Evolutionary conservation across 2,329 filamentous ascomycete genomes (phyloP).

Genomic region (Rugonectria rugulosa): DNA sequence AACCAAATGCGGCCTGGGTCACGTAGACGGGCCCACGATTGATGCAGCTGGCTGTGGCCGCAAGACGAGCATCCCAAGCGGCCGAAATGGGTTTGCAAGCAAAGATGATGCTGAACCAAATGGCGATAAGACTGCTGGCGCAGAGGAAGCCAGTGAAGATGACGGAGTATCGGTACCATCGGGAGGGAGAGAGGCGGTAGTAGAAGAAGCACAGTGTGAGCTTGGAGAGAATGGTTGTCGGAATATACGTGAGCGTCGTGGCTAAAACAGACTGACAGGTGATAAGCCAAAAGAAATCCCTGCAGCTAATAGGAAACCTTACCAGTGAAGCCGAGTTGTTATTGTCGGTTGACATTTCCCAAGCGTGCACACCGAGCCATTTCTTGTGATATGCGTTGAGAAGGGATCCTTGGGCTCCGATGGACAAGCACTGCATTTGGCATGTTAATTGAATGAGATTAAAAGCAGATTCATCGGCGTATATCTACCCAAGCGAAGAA

Average conservation of each 20-base stretch:
- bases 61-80: conserved; percentile 28
- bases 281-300: too few relatives aligned
- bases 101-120: conserved; percentile 42
- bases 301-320: too few relatives aligned
- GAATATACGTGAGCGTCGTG: too few relatives aligned
- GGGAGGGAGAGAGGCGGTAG: too few relatives aligned
- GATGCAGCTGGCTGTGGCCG: conserved; percentile 46
- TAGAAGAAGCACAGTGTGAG: too few relatives aligned
- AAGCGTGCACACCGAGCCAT: conserved; percentile 30
- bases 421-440: too few relatives aligned
- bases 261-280: too few relatives aligned
- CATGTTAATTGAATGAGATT: too few relatives aligned
- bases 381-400: conserved; percentile 14
- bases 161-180: neutral
- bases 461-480: too few relatives aligned
- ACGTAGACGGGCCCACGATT: conserved; percentile 57
- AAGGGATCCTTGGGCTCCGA: too few relatives aligned
- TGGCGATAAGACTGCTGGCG: conserved; percentile 38
- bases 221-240: conserved; percentile 47
- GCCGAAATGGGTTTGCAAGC: conserved; percentile 31
- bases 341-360: conserved; percentile 36
- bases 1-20: conserved; percentile 55
- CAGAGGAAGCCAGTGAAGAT: conserved; percentile 36
- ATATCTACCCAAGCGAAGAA: neutral
- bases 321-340: too few relatives aligned